A percentile compares a stretch with the other conserved stretches of the same genome.
Conservation (phyloP, 768 basidiomycete genomes). For the Cystofilobasidium bisporidii region DNA sequence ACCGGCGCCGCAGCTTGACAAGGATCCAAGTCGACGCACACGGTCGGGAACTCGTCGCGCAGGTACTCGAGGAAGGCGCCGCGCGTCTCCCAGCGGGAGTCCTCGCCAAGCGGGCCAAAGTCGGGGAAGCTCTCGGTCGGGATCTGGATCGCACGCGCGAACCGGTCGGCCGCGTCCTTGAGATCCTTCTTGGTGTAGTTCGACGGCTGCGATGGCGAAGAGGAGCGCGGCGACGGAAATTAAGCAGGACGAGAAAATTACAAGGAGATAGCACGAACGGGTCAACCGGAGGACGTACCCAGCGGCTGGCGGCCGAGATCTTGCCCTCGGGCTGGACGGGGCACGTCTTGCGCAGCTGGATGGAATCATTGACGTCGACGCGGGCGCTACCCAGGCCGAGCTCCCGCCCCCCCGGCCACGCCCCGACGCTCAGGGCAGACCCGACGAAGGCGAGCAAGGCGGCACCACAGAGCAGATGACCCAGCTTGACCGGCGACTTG, state of each 20-base stretch:
- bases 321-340: background rate
- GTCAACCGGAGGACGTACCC: background rate
- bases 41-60: background rate
- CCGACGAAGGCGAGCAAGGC: background rate
- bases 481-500: no score
- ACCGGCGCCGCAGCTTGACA: no score
- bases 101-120: background rate
- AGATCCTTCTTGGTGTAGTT: background rate
- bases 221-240: no score
- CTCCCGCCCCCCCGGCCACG: no score
- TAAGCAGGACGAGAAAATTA: no score
- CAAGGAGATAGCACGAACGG: no score
- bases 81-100: background rate
- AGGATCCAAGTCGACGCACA: background rate
- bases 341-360: background rate
- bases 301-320: background rate
- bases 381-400: no score
- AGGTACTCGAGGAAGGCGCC: background rate
- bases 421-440: background rate
- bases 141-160: background rate
- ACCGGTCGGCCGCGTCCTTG: background rate
- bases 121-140: constrained; percentile 7
- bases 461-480: background rate
- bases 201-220: background rate
- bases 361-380: background rate